phyloP scores from a whole-genome alignment of 169 alveolate species.

The Eimeria falciformis region DNA sequence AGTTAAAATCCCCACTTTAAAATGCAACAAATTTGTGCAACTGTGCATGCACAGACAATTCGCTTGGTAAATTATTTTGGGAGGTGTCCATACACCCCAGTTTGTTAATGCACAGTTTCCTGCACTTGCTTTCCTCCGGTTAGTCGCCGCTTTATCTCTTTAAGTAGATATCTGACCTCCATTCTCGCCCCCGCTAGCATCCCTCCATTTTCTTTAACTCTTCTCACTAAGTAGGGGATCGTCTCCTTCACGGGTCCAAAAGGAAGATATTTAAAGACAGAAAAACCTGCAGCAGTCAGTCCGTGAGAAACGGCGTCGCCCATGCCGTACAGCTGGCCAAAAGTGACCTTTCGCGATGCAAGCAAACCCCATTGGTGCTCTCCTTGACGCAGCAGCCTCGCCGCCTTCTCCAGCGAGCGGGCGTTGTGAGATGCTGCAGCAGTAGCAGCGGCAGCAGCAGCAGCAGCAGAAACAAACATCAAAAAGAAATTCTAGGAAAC shows the following conservation, averaged over 20 bases:
- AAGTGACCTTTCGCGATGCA: conserved; percentile 59
- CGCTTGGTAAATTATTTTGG: no score
- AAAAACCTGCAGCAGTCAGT: conserved; percentile 76
- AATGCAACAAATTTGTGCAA: no score
- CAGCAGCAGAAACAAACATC: background rate
- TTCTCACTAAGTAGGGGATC: conserved; percentile 86
- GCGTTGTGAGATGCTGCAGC: conserved; percentile 84
- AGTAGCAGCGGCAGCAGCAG: background rate
- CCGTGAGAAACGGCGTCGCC: conserved; percentile 79
- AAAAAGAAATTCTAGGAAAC: no score
- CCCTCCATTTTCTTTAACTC: conserved; percentile 83
- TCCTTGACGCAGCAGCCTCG: conserved; percentile 42
- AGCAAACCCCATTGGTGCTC: background rate
- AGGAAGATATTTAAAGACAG: conserved; percentile 83
- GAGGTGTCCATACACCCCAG: no score
- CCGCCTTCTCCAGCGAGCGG: conserved; percentile 78
- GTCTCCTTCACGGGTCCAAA: conserved; percentile 86
- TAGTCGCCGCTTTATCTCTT: conserved; percentile 50
- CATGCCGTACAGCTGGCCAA: conserved; percentile 86
- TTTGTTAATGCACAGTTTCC: background rate
- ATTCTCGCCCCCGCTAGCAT: conserved; percentile 77
- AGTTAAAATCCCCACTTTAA: no score
- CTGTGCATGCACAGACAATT: no score
- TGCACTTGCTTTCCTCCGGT: background rate
- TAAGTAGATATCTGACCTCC: background rate